A percentile compares a stretch with the other conserved stretches of the same genome.
phyloP scores from a whole-genome alignment of 495 filamentous ascomycete species.

The Aspergillus asperescens region DNA sequence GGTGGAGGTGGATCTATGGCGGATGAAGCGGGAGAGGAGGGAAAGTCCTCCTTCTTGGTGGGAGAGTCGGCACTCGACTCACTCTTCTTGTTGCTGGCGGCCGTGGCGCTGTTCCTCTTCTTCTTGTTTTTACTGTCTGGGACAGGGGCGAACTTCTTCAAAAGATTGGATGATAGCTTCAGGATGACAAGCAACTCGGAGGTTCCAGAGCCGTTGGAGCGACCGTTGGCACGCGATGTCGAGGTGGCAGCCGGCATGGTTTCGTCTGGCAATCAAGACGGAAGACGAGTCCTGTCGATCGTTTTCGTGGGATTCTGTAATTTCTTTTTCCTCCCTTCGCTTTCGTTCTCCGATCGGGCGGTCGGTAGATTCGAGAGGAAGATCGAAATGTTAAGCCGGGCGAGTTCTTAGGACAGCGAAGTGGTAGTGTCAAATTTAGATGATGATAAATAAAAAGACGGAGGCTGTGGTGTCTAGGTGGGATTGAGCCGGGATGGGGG shows the following conservation, averaged over 20 bases:
- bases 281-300: neutral
- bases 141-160: slow-evolving; percentile 42
- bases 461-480: slow-evolving; percentile 12
- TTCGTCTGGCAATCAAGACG: slow-evolving; percentile 2
- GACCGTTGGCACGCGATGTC: slow-evolving; percentile 22
- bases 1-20: slow-evolving; percentile 45
- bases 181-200: slow-evolving; percentile 49
- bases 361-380: neutral
- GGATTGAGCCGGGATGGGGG: slow-evolving; percentile 14
- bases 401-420: neutral
- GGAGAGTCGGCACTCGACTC: slow-evolving; percentile 35
- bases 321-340: neutral
- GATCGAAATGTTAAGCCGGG: neutral
- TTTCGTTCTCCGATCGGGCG: slow-evolving; percentile 2
- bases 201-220: slow-evolving; percentile 32
- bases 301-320: neutral
- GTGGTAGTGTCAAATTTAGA: slow-evolving; percentile 17
- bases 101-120: slow-evolving; percentile 18
- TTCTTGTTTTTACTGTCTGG: slow-evolving; percentile 24
- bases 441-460: slow-evolving; percentile 17
- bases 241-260: slow-evolving; percentile 33
- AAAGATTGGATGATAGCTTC: slow-evolving; percentile 44
- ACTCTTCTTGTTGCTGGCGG: slow-evolving; percentile 29
- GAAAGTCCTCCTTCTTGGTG: slow-evolving; percentile 37
- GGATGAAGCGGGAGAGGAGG: slow-evolving; percentile 44